Percentiles rank a stretch among this genome's conserved stretches.
phyloP scores from a whole-genome alignment of 2,329 filamentous ascomycete species.

The Penicillium paneum region DNA sequence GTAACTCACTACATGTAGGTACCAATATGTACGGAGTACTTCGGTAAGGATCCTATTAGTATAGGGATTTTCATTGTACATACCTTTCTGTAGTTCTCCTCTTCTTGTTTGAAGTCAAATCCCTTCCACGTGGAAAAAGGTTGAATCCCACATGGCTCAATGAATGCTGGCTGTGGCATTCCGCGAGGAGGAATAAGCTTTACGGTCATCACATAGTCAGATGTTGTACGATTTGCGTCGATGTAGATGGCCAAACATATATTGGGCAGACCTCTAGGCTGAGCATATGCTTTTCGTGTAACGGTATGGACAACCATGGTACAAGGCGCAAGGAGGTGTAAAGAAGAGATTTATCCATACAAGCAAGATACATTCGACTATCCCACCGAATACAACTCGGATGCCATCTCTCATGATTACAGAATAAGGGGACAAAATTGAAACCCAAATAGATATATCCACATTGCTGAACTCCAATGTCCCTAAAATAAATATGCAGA shows the following conservation, averaged over 20 bases:
- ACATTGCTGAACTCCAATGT: constrained; percentile 24
- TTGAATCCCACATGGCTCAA: constrained; percentile 3
- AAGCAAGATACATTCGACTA: background rate
- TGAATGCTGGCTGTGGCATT: background rate
- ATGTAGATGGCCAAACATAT: background rate
- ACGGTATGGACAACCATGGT: background rate
- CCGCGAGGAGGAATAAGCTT: background rate
- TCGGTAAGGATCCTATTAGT: background rate
- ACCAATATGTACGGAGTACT: background rate
- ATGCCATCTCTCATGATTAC: background rate
- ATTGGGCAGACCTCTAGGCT: background rate
- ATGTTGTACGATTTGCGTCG: background rate
- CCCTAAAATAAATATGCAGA: constrained; percentile 24
- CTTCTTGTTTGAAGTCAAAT: background rate
- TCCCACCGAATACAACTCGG: background rate
- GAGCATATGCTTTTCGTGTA: background rate
- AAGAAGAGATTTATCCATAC: background rate
- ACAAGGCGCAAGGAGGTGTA: background rate
- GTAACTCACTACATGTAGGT: background rate
- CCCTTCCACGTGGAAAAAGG: background rate
- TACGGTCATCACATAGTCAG: background rate
- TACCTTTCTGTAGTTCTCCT: background rate
- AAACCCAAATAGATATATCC: constrained; percentile 27
- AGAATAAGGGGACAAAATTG: constrained; percentile 5
- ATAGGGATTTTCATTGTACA: background rate